These are phyloP conservation scores for Ceratocystis harringtonii DNA, from an alignment of 2,329 filamentous ascomycete species.

Conservation along the genomic window DNA sequence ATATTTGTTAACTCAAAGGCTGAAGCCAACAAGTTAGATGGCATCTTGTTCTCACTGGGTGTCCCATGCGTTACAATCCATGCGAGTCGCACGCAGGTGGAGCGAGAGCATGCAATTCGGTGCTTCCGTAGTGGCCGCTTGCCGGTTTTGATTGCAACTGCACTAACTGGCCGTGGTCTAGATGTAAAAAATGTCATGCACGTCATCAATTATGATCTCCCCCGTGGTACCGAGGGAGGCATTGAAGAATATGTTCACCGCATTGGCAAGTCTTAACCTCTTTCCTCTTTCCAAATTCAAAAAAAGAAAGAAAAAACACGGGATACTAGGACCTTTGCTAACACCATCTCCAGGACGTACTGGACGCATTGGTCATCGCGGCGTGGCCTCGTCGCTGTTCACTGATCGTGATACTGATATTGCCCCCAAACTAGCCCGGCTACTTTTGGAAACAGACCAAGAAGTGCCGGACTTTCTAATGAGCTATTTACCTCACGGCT, in stretches of 20 bases:
- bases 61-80: slow-evolving; percentile 84
- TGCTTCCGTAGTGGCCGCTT: slow-evolving; percentile 60
- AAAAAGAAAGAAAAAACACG: no score
- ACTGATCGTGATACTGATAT: slow-evolving; percentile 61
- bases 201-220: slow-evolving; percentile 87
- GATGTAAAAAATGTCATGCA: slow-evolving; percentile 79
- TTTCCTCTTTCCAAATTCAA: no score
- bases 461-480: slow-evolving; percentile 69
- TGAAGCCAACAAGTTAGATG: slow-evolving; percentile 69
- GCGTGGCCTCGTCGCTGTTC: slow-evolving; percentile 80
- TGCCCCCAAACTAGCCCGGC: slow-evolving; percentile 59
- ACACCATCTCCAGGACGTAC: slow-evolving; percentile 53
- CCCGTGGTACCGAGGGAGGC: slow-evolving; percentile 58
- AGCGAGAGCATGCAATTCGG: slow-evolving; percentile 84
- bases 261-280: slow-evolving; percentile 48
- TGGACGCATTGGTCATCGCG: slow-evolving; percentile 77
- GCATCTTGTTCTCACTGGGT: slow-evolving; percentile 65
- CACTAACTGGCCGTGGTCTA: slow-evolving; percentile 73
- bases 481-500: slow-evolving; percentile 42
- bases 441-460: slow-evolving; percentile 67
- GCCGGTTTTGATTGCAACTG: slow-evolving; percentile 75
- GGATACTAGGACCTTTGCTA: background rate
- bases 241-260: slow-evolving; percentile 90
- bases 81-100: slow-evolving; percentile 67
- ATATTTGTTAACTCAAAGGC: slow-evolving; percentile 79